Percentiles rank a stretch among this genome's conserved stretches.
Conservation (phyloP, 345 rosid genomes). For the Pelargonium nanum region DNA sequence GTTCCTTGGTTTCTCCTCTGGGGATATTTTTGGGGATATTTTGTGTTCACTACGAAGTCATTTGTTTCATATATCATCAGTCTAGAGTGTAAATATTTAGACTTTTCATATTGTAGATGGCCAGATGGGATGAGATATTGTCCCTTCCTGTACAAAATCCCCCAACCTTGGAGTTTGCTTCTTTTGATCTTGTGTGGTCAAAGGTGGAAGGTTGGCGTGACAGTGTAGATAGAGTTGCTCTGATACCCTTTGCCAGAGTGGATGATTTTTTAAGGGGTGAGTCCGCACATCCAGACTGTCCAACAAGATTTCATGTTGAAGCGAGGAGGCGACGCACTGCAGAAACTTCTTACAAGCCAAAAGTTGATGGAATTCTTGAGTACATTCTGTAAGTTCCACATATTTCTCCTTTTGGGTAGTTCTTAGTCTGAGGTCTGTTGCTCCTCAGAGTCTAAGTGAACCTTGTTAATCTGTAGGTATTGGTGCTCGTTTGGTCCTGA, state of each 20-base stretch:
- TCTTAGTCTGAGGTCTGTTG: conserved; percentile 9
- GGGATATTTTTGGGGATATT: too few relatives aligned
- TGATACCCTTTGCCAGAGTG: conserved; percentile 84
- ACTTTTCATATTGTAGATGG: conserved; percentile 45
- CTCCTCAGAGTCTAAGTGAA: conserved; percentile 4
- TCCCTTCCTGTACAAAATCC: conserved; percentile 90
- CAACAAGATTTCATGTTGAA: conserved; percentile 92
- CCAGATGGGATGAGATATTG: conserved; percentile 92
- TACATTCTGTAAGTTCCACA: conserved; percentile 68
- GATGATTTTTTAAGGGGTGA: conserved; percentile 93
- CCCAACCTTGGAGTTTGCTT: conserved; percentile 61
- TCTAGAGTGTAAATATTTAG: background rate
- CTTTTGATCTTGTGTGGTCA: conserved; percentile 78
- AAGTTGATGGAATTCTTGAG: conserved; percentile 92
- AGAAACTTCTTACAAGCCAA: conserved; percentile 54
- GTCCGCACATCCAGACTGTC: conserved; percentile 68
- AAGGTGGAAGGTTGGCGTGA: conserved; percentile 96
- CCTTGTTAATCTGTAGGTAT: conserved; percentile 44
- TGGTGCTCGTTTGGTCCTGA: conserved; percentile 99
- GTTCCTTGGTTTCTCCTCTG: too few relatives aligned
- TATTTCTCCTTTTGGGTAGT: conserved; percentile 6
- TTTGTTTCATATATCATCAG: background rate
- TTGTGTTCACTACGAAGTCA: background rate
- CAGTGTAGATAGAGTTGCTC: conserved; percentile 75
- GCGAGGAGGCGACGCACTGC: conserved; percentile 66